A percentile compares a stretch with the other conserved stretches of the same genome.
Evolutionary conservation across 192 early-diverging fungal genomes (phyloP).

Genomic region (Backusella luteola): DNA sequence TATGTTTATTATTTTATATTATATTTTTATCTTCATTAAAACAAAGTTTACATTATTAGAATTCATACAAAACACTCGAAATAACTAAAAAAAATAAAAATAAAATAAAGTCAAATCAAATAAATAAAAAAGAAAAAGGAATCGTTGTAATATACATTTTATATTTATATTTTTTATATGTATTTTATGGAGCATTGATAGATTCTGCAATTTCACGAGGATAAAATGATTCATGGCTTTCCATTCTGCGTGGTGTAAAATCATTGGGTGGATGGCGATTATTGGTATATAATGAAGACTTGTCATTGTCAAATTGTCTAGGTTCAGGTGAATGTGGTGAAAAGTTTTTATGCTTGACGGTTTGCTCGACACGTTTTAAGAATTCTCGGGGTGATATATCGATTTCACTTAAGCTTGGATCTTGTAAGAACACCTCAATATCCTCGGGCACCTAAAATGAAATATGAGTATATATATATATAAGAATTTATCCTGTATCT

Average conservation of each 20-base stretch:
- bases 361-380: constrained; percentile 20
- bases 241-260: constrained; percentile 11
- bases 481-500: not conserved
- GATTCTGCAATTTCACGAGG: constrained; percentile 1
- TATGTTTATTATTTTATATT: not conserved
- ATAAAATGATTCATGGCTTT: constrained; percentile 12
- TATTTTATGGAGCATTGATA: constrained; percentile 2
- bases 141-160: not conserved
- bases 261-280: not conserved
- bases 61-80: not conserved
- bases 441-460: constrained; percentile 20
- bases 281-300: constrained; percentile 10
- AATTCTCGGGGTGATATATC: constrained; percentile 29
- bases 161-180: not conserved
- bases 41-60: constrained; percentile 6
- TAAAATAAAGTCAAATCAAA: no score
- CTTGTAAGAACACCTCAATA: constrained; percentile 20
- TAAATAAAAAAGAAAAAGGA: no score
- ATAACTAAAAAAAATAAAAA: not conserved
- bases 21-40: constrained; percentile 3
- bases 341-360: constrained; percentile 17
- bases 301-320: not conserved
- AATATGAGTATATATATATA: not conserved
- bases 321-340: constrained; percentile 1
- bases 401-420: constrained; percentile 25